Conservation (phyloP, 73 alveolate genomes). For the Paramecium pentaurelia region DNA sequence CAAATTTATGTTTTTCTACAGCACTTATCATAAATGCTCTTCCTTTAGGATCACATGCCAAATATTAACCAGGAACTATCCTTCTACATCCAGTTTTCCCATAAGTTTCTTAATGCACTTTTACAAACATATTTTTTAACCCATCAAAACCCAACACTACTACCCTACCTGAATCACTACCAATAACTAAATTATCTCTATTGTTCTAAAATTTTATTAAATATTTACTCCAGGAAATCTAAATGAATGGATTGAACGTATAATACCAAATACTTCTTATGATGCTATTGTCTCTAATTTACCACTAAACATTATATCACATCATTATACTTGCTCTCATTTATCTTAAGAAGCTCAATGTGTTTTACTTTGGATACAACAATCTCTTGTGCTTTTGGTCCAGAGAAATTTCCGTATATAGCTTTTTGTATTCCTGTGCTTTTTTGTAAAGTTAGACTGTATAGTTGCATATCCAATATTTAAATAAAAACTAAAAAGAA, state of each 20-base stretch:
- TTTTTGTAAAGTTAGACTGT: conserved; percentile 88
- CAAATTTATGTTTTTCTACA: conserved; percentile 98
- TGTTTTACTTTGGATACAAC: conserved; percentile 82
- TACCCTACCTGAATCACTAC: conserved; percentile 93
- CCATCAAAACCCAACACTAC: conserved; percentile 83
- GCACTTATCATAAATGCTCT: conserved; percentile 99
- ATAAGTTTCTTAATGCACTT: conserved; percentile 96
- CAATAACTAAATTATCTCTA: conserved; percentile 72
- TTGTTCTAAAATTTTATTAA: not conserved
- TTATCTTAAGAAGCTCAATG: conserved; percentile 66
- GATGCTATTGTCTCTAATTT: conserved; percentile 69
- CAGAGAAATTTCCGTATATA: conserved; percentile 98
- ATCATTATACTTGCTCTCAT: conserved; percentile 50
- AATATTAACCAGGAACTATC: conserved; percentile 98
- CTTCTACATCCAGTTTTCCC: conserved; percentile 99
- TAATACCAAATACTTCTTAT: conserved; percentile 91
- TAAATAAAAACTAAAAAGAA: conserved; percentile 2
- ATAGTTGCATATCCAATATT: conserved; percentile 81
- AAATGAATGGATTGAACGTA: conserved; percentile 86
- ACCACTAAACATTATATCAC: conserved; percentile 62
- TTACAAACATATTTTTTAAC: conserved; percentile 77
- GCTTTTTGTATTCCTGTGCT: conserved; percentile 95
- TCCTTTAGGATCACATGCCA: conserved; percentile 99
- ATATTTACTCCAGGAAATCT: conserved; percentile 85
- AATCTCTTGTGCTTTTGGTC: conserved; percentile 94